phyloP scores from a whole-genome alignment of 257 asterid species.

The Salvia splendens region DNA sequence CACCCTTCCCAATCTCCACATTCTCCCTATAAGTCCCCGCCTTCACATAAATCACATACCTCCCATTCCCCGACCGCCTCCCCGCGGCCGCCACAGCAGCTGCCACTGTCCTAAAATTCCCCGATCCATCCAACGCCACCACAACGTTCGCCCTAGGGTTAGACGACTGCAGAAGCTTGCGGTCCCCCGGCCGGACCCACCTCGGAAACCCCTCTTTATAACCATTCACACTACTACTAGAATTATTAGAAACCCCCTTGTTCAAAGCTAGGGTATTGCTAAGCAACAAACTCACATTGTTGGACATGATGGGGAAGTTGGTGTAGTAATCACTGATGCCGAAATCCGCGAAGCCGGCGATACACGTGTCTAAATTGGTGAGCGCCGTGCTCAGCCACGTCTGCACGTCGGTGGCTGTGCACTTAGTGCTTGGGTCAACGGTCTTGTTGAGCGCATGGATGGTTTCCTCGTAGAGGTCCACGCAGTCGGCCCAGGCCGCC shows the following conservation, averaged over 20 bases:
- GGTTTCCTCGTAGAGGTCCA: slow-evolving; percentile 58
- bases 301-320: slow-evolving; percentile 47
- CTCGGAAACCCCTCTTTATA: slow-evolving; percentile 53
- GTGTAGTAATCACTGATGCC: slow-evolving; percentile 38
- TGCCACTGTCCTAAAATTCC: slow-evolving; percentile 53
- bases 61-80: slow-evolving; percentile 44
- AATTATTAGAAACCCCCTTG: slow-evolving; percentile 26
- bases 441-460: slow-evolving; percentile 51
- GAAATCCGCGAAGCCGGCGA: slow-evolving; percentile 56
- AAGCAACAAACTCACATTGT: slow-evolving; percentile 58
- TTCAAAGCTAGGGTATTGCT: slow-evolving; percentile 66
- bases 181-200: slow-evolving; percentile 65
- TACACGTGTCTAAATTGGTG: slow-evolving; percentile 73
- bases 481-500: slow-evolving; percentile 86
- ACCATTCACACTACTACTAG: not conserved
- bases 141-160: slow-evolving; percentile 45
- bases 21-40: slow-evolving; percentile 77
- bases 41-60: slow-evolving; percentile 69
- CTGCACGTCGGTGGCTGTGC: slow-evolving; percentile 52
- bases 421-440: slow-evolving; percentile 42
- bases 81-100: slow-evolving; percentile 60
- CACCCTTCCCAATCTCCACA: slow-evolving; percentile 53
- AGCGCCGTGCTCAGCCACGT: slow-evolving; percentile 86
- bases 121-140: slow-evolving; percentile 79
- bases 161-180: slow-evolving; percentile 58